Base-by-base conservation (phyloP, 768 basidiomycete genomes). In the Leccinum uliginosum region DNA sequence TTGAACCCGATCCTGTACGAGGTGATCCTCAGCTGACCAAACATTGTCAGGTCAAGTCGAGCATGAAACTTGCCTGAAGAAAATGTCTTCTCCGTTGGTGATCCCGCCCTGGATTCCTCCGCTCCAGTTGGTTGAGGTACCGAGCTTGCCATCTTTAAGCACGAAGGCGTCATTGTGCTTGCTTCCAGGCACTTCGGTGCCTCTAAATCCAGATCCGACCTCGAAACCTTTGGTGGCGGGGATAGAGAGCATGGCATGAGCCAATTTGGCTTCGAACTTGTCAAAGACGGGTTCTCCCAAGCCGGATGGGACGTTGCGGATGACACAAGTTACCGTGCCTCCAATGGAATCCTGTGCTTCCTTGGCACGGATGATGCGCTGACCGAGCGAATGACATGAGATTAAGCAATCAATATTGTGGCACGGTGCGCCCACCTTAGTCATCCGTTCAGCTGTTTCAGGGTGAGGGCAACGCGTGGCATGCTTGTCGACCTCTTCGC, bases 151-250 rank as follows among this genome's bases (percentile, higher is more conserved):
- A 59, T 88, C 80, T 56, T 79, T 82, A 54, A 72, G 65, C 21
- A 90, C 76, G 72, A 96, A 99, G 21, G 83, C 71, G 72, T 99
- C 97, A 73, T 99, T 99, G 76, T 99, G 97, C 67, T 81, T 82
- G 73, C 86, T 89, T 35, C 97, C 97, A 6, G 92, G 89, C 46
- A 98, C 86, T 74, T 95, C 89, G 6, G 94, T 93, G 7, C 97
- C 97, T 62, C 84, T 81, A 81, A 99, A 97, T 24, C 97, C 97
- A 29, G 93, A 96, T 40, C 97, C 97, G 61, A 98, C 86, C 75
- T 99, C 97, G 72, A 99, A 98, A 6, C 86, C 93, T 69, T 99
- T 99, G 54, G 97, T 98, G 17, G 97, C 96, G 26, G 97, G 97
- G 67, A 99, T 97, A 54, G 94, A 97, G 52, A 99, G 83, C 96